Evolutionary conservation across 441 rosid genomes (phyloP).

Genomic region (Viola pubescens): DNA sequence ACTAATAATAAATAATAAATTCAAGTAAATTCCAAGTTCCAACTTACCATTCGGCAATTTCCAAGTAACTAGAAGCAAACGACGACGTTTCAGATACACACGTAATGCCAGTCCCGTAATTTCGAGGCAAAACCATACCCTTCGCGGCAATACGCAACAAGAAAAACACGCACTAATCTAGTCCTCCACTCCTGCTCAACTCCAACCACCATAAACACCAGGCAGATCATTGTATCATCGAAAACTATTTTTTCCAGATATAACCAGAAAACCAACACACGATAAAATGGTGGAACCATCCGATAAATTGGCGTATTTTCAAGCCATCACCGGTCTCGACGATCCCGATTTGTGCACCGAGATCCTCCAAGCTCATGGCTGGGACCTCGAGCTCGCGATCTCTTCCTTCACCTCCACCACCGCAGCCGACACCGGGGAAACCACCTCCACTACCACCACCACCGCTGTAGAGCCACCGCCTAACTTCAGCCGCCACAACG

Average conservation of each 20-base stretch:
- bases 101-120: no score
- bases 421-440: constrained; percentile 10
- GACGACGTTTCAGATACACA: no score
- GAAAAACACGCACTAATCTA: not conserved
- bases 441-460: constrained; percentile 4
- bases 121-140: no score
- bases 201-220: no score
- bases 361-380: constrained; percentile 87
- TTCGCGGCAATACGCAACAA: not conserved
- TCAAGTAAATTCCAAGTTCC: no score
- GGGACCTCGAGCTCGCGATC: constrained; percentile 98
- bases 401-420: constrained; percentile 53
- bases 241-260: not conserved
- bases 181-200: not conserved
- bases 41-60: no score
- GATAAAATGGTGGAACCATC: constrained; percentile 67
- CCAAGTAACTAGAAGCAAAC: no score
- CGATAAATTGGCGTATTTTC: constrained; percentile 83
- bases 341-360: constrained; percentile 85
- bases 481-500: not conserved
- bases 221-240: no score
- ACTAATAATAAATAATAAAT: no score
- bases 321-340: constrained; percentile 82
- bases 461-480: not conserved
- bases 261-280: not conserved